Evolutionary conservation across 371 early-diverging fungal genomes (phyloP), one percentile per base, ranked within the genome.

Genomic region (Phascolomyces articulosus): DNA sequence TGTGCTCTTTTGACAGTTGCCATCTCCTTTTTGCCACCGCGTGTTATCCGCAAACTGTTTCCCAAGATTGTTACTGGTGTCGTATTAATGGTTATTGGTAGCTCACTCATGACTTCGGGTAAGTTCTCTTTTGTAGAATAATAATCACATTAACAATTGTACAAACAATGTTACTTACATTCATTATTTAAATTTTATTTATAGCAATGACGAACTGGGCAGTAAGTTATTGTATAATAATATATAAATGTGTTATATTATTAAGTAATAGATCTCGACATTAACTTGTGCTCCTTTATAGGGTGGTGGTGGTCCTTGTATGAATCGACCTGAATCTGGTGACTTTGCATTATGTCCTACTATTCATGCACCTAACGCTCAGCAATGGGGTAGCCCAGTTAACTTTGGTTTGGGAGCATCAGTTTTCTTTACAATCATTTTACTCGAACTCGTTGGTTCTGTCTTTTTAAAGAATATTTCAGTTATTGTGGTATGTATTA

Each of bases 391-490:
- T 11, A 56, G 66, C 13, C 72, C 77, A 16, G 74, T 73, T 48
- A 84, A 72, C 71, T 82, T 84, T 58, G 84, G 82, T 10, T 64
- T 87, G 2, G 87, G 87, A n/a, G 77, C 80, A 18, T 66, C 78
- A 61, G 87, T 87, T 6, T 84, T 83, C 34, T 72, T 80, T 58
- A 76, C 80, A 20, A 87, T 87, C 64, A 75, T 83, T 54, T 29
- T 87, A 41, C 72, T 87, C 62, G 87, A 87, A 65, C 40, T 85
- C 10, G 69, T 87, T 40, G 87, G 87, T 0, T 87, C 87, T 3
- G 82, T 86, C 10, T 85, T 85, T 54, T 69, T 87, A 65, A 82
- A 82, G 48, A 87, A 86, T 53, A 74, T 83, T 26, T 78, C 79
- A 18, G 87, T 88, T 2, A 82, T 88, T 3, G 55, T 88, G 49